phyloP scores from a whole-genome alignment of 306 rosid genomes.

The Psophocarpus tetragonolobus region DNA sequence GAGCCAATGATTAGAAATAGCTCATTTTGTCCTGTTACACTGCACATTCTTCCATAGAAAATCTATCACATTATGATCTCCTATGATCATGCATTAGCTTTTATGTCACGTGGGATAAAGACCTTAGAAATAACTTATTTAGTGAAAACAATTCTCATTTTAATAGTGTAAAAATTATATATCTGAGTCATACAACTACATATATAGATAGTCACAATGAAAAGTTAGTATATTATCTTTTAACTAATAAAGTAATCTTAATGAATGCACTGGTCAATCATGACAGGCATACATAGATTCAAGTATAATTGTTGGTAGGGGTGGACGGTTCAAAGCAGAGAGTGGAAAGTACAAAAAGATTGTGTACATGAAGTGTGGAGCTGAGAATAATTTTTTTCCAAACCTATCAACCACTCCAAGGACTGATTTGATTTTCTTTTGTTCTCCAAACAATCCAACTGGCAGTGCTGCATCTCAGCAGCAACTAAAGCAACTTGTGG shows the following conservation, averaged over 20 bases:
- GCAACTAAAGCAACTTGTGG: slow-evolving; percentile 9
- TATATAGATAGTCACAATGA: neutral
- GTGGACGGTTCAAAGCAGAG: neutral
- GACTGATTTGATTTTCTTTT: neutral
- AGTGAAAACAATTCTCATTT: too few relatives aligned
- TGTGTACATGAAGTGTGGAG: neutral
- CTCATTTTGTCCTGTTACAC: neutral
- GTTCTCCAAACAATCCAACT: slow-evolving; percentile 17
- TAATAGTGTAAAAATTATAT: too few relatives aligned
- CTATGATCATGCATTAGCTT: neutral
- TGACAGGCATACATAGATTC: neutral
- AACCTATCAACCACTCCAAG: neutral
- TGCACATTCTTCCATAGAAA: neutral
- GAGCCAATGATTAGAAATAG: neutral
- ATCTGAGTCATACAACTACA: too few relatives aligned
- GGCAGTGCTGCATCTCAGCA: slow-evolving; percentile 1
- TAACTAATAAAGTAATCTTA: neutral
- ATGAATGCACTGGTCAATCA: neutral
- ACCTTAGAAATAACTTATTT: neutral
- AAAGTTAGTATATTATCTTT: neutral
- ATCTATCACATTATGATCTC: neutral
- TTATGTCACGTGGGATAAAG: neutral
- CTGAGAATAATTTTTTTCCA: neutral
- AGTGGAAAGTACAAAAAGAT: neutral
- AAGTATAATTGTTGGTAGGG: neutral